Evolutionary conservation across 768 basidiomycete genomes (phyloP).

Genomic region (Leccinum truebloodii): DNA sequence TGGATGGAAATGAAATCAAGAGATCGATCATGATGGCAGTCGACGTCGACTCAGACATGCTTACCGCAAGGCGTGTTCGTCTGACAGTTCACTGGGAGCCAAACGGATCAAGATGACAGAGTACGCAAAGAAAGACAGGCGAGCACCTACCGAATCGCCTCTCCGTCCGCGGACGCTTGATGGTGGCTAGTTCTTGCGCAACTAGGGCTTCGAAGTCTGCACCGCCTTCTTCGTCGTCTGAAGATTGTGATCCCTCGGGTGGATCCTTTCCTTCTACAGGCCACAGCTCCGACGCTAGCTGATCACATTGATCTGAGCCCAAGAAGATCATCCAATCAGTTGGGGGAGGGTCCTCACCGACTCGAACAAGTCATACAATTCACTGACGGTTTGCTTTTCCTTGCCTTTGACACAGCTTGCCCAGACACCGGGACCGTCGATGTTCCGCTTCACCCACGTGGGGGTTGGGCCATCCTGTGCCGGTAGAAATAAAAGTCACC

Average conservation of each 20-base stretch:
- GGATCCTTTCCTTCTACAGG: conserved; percentile 40
- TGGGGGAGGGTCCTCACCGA: conserved; percentile 49
- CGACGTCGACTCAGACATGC: background rate
- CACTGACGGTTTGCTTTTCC: conserved; percentile 74
- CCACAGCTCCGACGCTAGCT: conserved; percentile 78
- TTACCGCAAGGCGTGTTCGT: conserved; percentile 81
- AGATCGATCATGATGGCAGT: background rate
- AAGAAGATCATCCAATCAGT: background rate
- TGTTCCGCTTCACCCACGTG: conserved; percentile 60
- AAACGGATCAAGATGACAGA: conserved; percentile 2
- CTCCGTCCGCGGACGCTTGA: conserved; percentile 65
- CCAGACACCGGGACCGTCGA: conserved; percentile 87
- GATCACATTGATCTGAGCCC: conserved; percentile 17
- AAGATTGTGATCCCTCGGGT: conserved; percentile 28
- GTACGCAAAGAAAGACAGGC: background rate
- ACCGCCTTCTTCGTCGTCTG: conserved; percentile 39
- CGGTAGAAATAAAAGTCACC: conserved; percentile 4
- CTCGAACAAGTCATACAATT: conserved; percentile 78
- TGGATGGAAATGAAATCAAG: conserved; percentile 28
- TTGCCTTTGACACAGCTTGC: conserved; percentile 85
- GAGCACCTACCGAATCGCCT: conserved; percentile 60
- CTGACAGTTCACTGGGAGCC: conserved; percentile 61
- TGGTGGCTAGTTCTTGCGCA: conserved; percentile 65
- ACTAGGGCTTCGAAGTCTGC: conserved; percentile 71
- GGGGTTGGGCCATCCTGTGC: conserved; percentile 61